Evolutionary conservation across 169 alveolate species (phyloP).

Genomic region (Neospora caninum): DNA sequence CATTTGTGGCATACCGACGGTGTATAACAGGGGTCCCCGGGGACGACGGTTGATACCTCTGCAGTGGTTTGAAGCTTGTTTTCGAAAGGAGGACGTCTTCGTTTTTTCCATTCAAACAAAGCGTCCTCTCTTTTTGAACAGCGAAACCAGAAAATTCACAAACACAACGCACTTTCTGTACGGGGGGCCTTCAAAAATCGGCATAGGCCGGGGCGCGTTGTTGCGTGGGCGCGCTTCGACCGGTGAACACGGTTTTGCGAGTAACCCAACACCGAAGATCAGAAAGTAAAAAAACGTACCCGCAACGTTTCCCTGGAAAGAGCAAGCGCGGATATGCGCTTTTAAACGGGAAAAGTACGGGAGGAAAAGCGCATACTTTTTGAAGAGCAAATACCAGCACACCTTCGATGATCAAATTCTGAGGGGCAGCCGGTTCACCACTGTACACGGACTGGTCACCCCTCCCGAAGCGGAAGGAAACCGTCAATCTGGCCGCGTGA

Average conservation of each 20-base stretch:
- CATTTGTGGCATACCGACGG: neutral
- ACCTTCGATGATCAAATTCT: neutral
- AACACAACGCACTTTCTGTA: neutral
- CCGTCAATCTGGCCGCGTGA: neutral
- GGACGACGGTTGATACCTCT: neutral
- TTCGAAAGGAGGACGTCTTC: neutral
- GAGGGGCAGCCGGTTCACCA: constrained; percentile 9
- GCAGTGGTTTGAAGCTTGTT: neutral
- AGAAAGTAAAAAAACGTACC: too few species aligned
- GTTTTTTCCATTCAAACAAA: neutral
- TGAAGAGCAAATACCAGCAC: neutral
- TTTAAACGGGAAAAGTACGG: neutral
- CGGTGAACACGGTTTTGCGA: neutral
- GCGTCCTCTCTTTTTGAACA: neutral
- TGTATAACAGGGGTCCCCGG: too few species aligned
- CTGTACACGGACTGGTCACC: neutral
- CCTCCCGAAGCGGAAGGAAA: neutral
- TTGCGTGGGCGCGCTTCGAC: neutral
- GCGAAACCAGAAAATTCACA: neutral
- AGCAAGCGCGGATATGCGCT: neutral
- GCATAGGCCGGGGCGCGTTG: neutral
- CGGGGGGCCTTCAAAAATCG: neutral
- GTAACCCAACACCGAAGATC: neutral
- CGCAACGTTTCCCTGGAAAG: neutral
- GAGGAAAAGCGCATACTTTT: neutral